phyloP scores from a whole-genome alignment of 495 filamentous ascomycete species.

The Penicillium cataractarum region DNA sequence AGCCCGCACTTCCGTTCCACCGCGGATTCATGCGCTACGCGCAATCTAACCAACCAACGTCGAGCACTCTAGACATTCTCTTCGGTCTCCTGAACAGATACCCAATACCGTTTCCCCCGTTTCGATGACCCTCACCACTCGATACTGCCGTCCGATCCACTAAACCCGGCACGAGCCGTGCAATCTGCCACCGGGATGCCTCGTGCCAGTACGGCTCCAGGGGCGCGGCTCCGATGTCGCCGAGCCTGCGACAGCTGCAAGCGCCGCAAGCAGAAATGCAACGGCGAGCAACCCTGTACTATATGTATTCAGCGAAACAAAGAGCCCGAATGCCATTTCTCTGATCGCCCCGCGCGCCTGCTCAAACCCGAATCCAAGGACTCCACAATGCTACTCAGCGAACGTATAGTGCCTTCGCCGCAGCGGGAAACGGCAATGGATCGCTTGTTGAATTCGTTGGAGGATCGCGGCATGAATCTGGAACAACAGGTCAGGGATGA shows the following conservation, averaged over 20 bases:
- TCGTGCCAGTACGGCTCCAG: constrained; percentile 38
- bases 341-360: constrained; percentile 45
- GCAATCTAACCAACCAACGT: not conserved
- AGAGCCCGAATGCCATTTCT: constrained; percentile 49
- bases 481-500: constrained; percentile 42
- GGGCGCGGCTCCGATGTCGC: constrained; percentile 44
- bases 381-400: constrained; percentile 46
- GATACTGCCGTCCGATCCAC: not conserved
- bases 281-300: constrained; percentile 70
- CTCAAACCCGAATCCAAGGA: constrained; percentile 40
- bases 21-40: not conserved
- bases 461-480: constrained; percentile 39
- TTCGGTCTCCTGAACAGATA: not conserved
- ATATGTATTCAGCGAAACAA: constrained; percentile 65
- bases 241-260: constrained; percentile 77
- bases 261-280: constrained; percentile 79
- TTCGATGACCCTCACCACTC: constrained; percentile 11
- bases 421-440: constrained; percentile 48
- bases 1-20: constrained; percentile 10
- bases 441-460: constrained; percentile 42
- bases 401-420: constrained; percentile 37
- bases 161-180: constrained; percentile 16
- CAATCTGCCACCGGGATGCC: constrained; percentile 34
- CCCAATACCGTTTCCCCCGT: not conserved
- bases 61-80: not conserved